Percentiles rank a stretch among this genome's conserved stretches.
These are phyloP conservation scores for Penicillium sp. DNA, from an alignment of 2,329 filamentous ascomycete genomes.

Conservation along the genomic window DNA sequence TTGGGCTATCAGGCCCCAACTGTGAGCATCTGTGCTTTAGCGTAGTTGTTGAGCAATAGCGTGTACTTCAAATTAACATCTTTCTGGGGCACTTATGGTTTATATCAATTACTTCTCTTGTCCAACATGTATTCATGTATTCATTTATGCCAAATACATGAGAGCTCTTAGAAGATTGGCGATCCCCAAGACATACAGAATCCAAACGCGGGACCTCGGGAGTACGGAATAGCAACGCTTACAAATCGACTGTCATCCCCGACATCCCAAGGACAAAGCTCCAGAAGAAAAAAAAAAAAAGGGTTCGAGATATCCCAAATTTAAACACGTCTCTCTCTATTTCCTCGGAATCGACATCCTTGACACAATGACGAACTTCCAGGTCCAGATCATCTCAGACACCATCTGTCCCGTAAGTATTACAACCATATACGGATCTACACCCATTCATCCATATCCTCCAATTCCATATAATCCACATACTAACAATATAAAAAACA, in stretches of 20 bases:
- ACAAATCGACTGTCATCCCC: slow-evolving; percentile 2
- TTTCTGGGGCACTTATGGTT: background rate
- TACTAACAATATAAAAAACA: slow-evolving; percentile 3
- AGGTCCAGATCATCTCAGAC: slow-evolving; percentile 71
- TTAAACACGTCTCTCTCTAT: background rate
- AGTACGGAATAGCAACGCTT: background rate
- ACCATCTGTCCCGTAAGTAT: slow-evolving; percentile 58
- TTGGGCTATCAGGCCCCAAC: background rate
- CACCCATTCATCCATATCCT: background rate
- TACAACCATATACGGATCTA: background rate
- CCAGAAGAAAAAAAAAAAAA: background rate
- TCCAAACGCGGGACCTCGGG: background rate
- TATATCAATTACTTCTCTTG: background rate
- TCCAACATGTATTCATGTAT: background rate
- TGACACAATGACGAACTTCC: slow-evolving; percentile 59
- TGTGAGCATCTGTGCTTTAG: background rate
- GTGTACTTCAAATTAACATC: background rate
- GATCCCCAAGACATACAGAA: background rate
- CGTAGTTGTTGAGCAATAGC: background rate
- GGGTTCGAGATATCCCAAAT: background rate
- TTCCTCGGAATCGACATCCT: background rate
- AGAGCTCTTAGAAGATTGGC: background rate
- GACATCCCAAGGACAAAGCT: background rate
- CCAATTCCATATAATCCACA: background rate
- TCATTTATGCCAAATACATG: no score